phyloP scores from a whole-genome alignment of 345 rosid genomes.

The Rubroshorea leprosula region DNA sequence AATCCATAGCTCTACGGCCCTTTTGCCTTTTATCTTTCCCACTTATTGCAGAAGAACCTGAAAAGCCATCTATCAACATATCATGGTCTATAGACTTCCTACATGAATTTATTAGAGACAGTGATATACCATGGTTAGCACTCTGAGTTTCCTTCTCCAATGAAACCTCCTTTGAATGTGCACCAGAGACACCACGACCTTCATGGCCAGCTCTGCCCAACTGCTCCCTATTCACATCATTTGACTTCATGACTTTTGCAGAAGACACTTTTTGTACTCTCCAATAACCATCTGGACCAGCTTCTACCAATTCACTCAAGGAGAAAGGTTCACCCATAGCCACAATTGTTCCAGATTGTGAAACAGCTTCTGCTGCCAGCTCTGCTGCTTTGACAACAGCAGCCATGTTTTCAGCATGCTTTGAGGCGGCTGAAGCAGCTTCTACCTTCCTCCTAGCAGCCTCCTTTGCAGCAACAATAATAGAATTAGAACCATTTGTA shows the following conservation, averaged over 20 bases:
- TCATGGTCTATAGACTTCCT: conserved; percentile 32
- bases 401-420: conserved; percentile 87
- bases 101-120: conserved; percentile 25
- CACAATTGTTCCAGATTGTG: conserved; percentile 88
- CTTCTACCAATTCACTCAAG: conserved; percentile 55
- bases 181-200: conserved; percentile 21
- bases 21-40: conserved; percentile 41
- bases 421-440: conserved; percentile 85
- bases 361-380: conserved; percentile 88
- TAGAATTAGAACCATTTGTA: conserved; percentile 44
- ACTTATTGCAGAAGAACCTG: conserved; percentile 28
- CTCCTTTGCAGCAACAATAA: conserved; percentile 72
- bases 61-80: conserved; percentile 34
- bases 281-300: conserved; percentile 74
- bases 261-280: conserved; percentile 40
- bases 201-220: conserved; percentile 15
- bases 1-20: conserved; percentile 35
- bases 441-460: conserved; percentile 77
- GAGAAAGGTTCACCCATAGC: conserved; percentile 73
- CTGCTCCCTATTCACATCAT: conserved; percentile 22
- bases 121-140: conserved; percentile 31
- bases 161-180: conserved; percentile 23
- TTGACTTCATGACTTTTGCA: conserved; percentile 27
- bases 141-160: conserved; percentile 30
- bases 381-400: conserved; percentile 93